These are phyloP conservation scores for Aspergillus baeticus DNA, from an alignment of 495 filamentous ascomycete genomes.

Conservation along the genomic window DNA sequence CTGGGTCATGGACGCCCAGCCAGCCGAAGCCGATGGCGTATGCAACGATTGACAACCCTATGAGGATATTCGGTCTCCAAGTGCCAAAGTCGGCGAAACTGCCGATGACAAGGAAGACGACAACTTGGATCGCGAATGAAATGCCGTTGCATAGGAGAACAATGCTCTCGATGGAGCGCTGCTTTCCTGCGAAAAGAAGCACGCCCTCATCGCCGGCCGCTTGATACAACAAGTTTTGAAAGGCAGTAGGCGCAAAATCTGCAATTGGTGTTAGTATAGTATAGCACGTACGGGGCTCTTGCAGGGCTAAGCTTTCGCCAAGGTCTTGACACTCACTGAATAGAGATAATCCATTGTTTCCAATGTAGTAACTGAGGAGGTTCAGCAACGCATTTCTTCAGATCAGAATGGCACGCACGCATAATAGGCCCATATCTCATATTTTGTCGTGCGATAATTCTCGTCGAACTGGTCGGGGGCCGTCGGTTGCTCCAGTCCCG, in stretches of 20 bases:
- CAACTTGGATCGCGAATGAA: constrained; percentile 61
- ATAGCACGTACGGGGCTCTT: no score
- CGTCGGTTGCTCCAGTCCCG: not conserved
- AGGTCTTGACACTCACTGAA: constrained; percentile 46
- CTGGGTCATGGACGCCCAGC: constrained; percentile 56
- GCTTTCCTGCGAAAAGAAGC: constrained; percentile 49
- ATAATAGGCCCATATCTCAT: constrained; percentile 67
- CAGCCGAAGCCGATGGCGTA: constrained; percentile 63
- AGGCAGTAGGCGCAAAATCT: constrained; percentile 65
- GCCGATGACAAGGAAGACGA: constrained; percentile 58
- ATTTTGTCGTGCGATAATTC: constrained; percentile 48
- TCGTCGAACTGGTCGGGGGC: constrained; percentile 50
- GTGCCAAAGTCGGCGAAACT: constrained; percentile 60
- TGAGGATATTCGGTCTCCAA: constrained; percentile 61
- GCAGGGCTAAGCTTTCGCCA: constrained; percentile 1
- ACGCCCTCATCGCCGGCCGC: constrained; percentile 49
- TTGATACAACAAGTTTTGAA: constrained; percentile 61
- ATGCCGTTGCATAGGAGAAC: constrained; percentile 63
- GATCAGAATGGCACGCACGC: constrained; percentile 31
- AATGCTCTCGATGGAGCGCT: constrained; percentile 58
- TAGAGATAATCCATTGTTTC: constrained; percentile 63
- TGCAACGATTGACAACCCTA: constrained; percentile 55
- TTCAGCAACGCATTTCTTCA: constrained; percentile 21
- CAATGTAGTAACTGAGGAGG: constrained; percentile 56
- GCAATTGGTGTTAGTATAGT: constrained; percentile 1